phyloP scores from a whole-genome alignment of 2,329 filamentous ascomycete species.

The Tolypocladium nubicola region DNA sequence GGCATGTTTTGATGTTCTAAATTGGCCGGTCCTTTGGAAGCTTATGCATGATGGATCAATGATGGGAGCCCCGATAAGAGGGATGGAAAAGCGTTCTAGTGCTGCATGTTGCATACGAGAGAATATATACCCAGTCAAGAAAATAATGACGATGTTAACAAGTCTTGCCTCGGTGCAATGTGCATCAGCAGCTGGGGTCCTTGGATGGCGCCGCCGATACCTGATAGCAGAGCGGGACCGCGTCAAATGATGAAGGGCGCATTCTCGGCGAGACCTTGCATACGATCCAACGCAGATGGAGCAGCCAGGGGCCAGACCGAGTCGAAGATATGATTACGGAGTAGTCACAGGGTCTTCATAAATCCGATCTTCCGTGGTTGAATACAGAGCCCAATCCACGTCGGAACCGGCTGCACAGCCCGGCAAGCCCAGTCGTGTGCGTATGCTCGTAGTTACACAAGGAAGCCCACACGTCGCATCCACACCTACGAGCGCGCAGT shows the following conservation, averaged over 20 bases:
- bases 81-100: background rate
- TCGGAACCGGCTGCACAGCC: background rate
- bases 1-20: background rate
- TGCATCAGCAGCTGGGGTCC: too few species aligned
- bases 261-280: background rate
- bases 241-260: too few species aligned
- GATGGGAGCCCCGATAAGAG: background rate
- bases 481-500: background rate
- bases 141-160: background rate
- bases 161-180: background rate
- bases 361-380: background rate
- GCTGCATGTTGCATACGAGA: background rate
- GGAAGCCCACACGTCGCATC: background rate
- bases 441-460: background rate
- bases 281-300: background rate
- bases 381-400: background rate
- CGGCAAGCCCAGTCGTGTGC: background rate
- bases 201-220: too few species aligned
- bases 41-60: background rate
- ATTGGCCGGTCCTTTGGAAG: background rate
- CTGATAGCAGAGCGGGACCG: too few species aligned
- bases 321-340: background rate
- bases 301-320: background rate
- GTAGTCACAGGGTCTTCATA: too few species aligned
- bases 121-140: background rate